These are phyloP conservation scores for Voacanga thouarsii DNA, from an alignment of 257 asterid genomes.

Conservation along the genomic window DNA sequence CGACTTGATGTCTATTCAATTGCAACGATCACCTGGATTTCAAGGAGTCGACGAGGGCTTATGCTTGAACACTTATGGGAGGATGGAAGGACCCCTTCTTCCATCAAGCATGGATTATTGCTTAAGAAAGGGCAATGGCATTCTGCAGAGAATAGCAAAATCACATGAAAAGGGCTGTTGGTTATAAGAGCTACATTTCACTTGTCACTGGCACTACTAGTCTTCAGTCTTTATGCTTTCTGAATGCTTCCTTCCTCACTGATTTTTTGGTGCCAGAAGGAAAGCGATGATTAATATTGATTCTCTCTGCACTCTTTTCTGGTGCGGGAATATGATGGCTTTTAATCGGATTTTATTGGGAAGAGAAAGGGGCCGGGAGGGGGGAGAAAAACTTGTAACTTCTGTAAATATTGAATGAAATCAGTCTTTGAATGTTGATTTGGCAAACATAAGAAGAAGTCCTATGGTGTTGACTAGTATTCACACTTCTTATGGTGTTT, in stretches of 20 bases:
- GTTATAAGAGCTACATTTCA: background rate
- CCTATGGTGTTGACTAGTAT: background rate
- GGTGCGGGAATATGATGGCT: too few species aligned
- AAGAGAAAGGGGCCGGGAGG: too few species aligned
- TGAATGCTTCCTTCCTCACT: slow-evolving; percentile 31
- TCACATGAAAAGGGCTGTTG: slow-evolving; percentile 54
- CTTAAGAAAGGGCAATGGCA: slow-evolving; percentile 52
- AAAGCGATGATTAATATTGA: background rate
- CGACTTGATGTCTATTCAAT: slow-evolving; percentile 38
- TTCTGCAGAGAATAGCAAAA: slow-evolving; percentile 48
- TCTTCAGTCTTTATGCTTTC: background rate
- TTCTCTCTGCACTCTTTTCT: too few species aligned
- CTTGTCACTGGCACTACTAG: background rate
- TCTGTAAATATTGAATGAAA: background rate
- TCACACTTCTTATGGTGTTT: too few species aligned
- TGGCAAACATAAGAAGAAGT: too few species aligned
- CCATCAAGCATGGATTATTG: slow-evolving; percentile 66
- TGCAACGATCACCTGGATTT: slow-evolving; percentile 31
- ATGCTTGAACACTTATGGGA: slow-evolving; percentile 76
- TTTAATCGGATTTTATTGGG: background rate
- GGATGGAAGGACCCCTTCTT: slow-evolving; percentile 46
- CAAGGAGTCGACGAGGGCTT: slow-evolving; percentile 31
- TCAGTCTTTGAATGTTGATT: background rate
- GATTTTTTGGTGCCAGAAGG: background rate
- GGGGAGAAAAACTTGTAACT: background rate